phyloP scores from a whole-genome alignment of 306 rosid species.

The Rosa multiflora region DNA sequence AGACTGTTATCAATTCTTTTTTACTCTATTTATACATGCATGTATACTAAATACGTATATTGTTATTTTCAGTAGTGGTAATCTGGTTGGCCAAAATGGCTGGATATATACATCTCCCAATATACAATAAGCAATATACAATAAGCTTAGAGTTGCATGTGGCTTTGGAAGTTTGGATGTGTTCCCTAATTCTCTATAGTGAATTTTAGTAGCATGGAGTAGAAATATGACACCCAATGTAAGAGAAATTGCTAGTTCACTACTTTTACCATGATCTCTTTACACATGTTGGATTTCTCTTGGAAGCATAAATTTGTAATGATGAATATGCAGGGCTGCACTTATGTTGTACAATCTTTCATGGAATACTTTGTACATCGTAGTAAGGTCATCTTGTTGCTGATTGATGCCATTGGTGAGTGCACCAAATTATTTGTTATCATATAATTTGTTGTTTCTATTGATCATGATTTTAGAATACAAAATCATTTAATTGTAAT shows the following conservation, averaged over 20 bases:
- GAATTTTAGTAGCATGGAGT: neutral
- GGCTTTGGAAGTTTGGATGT: neutral
- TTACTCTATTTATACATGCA: neutral
- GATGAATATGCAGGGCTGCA: slow-evolving; percentile 66
- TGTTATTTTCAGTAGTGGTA: neutral
- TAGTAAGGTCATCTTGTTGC: slow-evolving; percentile 58
- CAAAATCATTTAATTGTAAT: neutral
- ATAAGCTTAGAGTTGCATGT: neutral
- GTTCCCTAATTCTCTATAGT: neutral
- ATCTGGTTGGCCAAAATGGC: neutral
- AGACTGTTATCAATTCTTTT: neutral
- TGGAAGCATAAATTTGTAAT: slow-evolving; percentile 20
- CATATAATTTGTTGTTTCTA: slow-evolving; percentile 9
- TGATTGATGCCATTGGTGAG: slow-evolving; percentile 89
- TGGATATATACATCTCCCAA: neutral
- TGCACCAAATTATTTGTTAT: neutral
- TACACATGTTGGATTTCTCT: neutral
- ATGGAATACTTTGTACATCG: slow-evolving; percentile 49
- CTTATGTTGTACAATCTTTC: slow-evolving; percentile 51
- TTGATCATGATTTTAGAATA: neutral
- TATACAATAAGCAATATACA: neutral
- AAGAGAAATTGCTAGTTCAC: no score
- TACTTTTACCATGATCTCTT: neutral
- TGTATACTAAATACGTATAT: neutral
- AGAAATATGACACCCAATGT: neutral